phyloP scores from a whole-genome alignment of 2,329 filamentous ascomycete species.

The Bipolaris victoriae region DNA sequence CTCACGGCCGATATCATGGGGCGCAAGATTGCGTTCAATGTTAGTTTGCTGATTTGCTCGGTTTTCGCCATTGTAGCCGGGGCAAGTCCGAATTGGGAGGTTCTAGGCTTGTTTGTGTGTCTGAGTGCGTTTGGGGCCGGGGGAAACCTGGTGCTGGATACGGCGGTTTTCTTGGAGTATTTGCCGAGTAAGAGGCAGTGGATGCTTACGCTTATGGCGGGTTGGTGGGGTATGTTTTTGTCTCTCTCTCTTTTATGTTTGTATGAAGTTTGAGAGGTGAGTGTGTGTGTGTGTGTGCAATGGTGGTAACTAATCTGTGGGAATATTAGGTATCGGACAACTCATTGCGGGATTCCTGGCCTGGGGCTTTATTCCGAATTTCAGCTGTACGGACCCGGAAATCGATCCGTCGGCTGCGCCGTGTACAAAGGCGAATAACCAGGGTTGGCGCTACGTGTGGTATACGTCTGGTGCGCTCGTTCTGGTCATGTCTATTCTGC shows the following conservation, averaged over 20 bases:
- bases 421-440: slow-evolving; percentile 60
- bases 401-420: slow-evolving; percentile 47
- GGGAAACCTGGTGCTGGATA: slow-evolving; percentile 68
- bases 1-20: slow-evolving; percentile 71
- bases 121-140: slow-evolving; percentile 69
- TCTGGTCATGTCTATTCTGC: slow-evolving; percentile 59
- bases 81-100: slow-evolving; percentile 69
- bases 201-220: slow-evolving; percentile 68
- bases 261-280: no score
- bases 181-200: slow-evolving; percentile 66
- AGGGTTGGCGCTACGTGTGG: slow-evolving; percentile 65
- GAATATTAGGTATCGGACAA: slow-evolving; percentile 52
- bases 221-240: slow-evolving; percentile 56
- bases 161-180: slow-evolving; percentile 65
- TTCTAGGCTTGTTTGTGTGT: slow-evolving; percentile 68
- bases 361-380: slow-evolving; percentile 61
- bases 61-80: slow-evolving; percentile 69
- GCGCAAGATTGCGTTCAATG: slow-evolving; percentile 71
- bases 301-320: slow-evolving; percentile 1
- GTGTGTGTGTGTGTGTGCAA: no score
- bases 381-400: slow-evolving; percentile 51
- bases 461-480: slow-evolving; percentile 61
- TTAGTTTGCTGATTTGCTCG: slow-evolving; percentile 67
- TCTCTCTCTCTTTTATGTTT: no score
- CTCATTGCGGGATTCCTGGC: slow-evolving; percentile 61